phyloP scores from a whole-genome alignment of 1,284 basidiomycete genomes.

The Lignosus rhinocerotis region DNA sequence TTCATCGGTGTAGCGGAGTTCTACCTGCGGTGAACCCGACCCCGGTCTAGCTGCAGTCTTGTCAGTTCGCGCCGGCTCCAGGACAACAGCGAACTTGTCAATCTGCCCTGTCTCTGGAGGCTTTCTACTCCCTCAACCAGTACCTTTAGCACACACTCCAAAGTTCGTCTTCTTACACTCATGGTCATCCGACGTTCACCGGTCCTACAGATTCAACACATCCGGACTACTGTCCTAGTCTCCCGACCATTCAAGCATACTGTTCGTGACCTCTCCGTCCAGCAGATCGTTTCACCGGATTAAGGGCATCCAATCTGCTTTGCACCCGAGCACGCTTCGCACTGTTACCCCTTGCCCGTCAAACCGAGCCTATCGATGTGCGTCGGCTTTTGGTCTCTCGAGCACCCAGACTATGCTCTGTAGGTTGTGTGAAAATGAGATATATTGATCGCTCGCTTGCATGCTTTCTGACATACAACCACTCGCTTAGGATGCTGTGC shows the following conservation, averaged over 20 bases:
- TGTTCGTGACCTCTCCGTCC: neutral
- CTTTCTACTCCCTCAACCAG: conserved; percentile 7
- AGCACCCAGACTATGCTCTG: conserved; percentile 76
- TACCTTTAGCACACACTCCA: conserved; percentile 4
- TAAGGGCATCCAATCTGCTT: conserved; percentile 3
- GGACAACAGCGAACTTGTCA: conserved; percentile 3
- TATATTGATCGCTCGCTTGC: neutral
- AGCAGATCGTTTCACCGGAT: conserved; percentile 1
- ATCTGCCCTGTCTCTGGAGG: conserved; percentile 4
- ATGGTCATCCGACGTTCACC: conserved; percentile 4
- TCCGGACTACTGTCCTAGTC: conserved; percentile 1
- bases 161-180: neutral
- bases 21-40: neutral
- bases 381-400: conserved; percentile 72
- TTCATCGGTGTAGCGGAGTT: neutral
- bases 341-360: conserved; percentile 3
- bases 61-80: conserved; percentile 4
- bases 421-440: conserved; percentile 41
- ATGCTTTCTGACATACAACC: conserved; percentile 1
- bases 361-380: conserved; percentile 52
- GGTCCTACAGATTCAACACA: conserved; percentile 3
- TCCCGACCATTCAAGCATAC: conserved; percentile 5
- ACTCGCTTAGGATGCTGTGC: conserved; percentile 58
- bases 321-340: conserved; percentile 11
- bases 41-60: conserved; percentile 2